Evolutionary conservation across 177 flowering plant genomes (phyloP), one percentile per base, ranked within the genome.

Genomic region (Telopea speciosissima): DNA sequence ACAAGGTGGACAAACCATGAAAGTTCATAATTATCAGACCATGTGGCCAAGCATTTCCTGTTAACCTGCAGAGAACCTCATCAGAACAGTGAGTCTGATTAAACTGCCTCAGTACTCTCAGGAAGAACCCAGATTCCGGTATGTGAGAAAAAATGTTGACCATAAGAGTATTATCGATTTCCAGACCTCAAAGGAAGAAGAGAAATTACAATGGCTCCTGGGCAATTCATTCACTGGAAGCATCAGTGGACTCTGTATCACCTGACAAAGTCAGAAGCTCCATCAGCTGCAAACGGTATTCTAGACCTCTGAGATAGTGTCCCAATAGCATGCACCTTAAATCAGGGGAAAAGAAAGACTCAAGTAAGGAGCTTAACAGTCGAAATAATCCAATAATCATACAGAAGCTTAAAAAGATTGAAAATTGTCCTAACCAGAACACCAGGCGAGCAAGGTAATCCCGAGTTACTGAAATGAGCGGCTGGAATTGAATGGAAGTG

Each of bases 261-360:
- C 33, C 45, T 23, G 89, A 71, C 62, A 85, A 73, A 12, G 89
- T 78, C 17, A 89, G 78, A 56, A 89, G 85, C 49, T 86, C 83
- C 83, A 65, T 80, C 72, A 91, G 86, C 82, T 89, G 87, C 82
- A 85, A 65, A 22, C 97, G 84, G 52, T 86, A 86, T 74, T 91
- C 92, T 8, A 88, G 87, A 26, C 94, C 97, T 81, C 90, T 88
- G 1, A 91, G 84, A 76, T 89, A 79, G 74, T 91, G 97, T 56
- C 94, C 94, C 76, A 89, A 71, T 70, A 91, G 83, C 94, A 91
- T 89, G 74, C 93, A 91, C 97, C 97, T 91, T 60, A 1, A 45
- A 44, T 11, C 52, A 66, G 17, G 10, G 23, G 5, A 62, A 25
- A 22, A 28, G 25, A 49, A 58, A 59, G n/a, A 54, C 67, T 4